Conservation (phyloP, 495 filamentous ascomycete species). For the Entonaema liquescens region DNA sequence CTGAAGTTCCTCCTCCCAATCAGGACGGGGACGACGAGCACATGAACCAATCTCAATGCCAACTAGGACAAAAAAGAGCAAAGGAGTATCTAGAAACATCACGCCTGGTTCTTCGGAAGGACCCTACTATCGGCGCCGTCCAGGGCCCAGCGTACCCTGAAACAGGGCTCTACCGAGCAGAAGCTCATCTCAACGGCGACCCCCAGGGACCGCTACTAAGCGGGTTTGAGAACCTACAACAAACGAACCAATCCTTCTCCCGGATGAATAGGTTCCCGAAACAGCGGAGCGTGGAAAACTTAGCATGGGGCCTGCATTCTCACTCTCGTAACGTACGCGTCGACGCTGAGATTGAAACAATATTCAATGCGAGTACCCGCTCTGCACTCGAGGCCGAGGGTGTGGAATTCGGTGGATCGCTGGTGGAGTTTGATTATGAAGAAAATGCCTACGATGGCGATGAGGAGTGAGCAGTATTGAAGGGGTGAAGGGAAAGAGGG, state of each 20-base stretch:
- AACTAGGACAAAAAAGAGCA: constrained; percentile 35
- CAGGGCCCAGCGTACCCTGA: constrained; percentile 56
- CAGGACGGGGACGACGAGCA: constrained; percentile 23
- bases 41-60: neutral
- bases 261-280: neutral
- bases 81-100: constrained; percentile 41
- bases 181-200: constrained; percentile 53
- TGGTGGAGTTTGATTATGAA: constrained; percentile 20
- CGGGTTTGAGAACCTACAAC: constrained; percentile 41
- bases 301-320: constrained; percentile 18
- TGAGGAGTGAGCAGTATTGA: neutral
- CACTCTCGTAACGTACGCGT: constrained; percentile 38
- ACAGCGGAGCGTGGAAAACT: constrained; percentile 4
- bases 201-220: constrained; percentile 46
- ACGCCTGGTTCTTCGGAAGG: constrained; percentile 44
- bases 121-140: constrained; percentile 54
- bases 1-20: constrained; percentile 51
- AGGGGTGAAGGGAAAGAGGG: neutral
- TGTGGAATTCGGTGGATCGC: constrained; percentile 1
- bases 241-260: constrained; percentile 27
- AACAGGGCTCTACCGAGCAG: constrained; percentile 48
- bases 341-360: constrained; percentile 38
- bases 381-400: constrained; percentile 29
- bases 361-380: constrained; percentile 28
- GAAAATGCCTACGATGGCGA: neutral